phyloP scores from a whole-genome alignment of 2,329 filamentous ascomycete species.

The Chrysosporium queenslandicum region DNA sequence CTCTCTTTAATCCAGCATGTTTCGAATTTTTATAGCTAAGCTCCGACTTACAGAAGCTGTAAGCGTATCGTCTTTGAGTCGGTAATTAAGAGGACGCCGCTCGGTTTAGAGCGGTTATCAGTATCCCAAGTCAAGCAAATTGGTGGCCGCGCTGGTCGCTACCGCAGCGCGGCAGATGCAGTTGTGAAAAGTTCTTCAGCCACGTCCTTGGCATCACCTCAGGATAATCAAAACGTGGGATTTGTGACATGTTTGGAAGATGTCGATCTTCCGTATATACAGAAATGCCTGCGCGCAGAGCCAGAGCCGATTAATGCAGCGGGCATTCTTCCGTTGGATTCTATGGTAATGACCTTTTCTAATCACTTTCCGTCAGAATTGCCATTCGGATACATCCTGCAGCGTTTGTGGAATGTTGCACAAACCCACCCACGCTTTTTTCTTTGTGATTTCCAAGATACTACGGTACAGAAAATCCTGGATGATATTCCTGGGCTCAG shows the following conservation, averaged over 20 bases:
- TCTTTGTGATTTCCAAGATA: slow-evolving; percentile 56
- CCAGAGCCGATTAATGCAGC: slow-evolving; percentile 59
- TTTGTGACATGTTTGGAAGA: slow-evolving; percentile 68
- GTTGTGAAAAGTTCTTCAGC: slow-evolving; percentile 17
- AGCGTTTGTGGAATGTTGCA: slow-evolving; percentile 61
- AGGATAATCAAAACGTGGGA: slow-evolving; percentile 44
- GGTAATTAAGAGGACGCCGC: slow-evolving; percentile 60
- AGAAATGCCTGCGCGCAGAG: slow-evolving; percentile 52
- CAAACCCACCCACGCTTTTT: slow-evolving; percentile 57
- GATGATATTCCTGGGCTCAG: slow-evolving; percentile 58
- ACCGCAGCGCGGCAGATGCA: slow-evolving; percentile 55
- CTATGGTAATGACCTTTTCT: slow-evolving; percentile 64
- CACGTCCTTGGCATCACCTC: slow-evolving; percentile 3
- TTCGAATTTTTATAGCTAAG: slow-evolving; percentile 14
- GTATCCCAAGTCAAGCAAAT: slow-evolving; percentile 89
- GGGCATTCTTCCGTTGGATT: slow-evolving; percentile 61
- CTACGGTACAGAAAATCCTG: slow-evolving; percentile 58
- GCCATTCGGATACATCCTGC: slow-evolving; percentile 72
- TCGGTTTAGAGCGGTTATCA: slow-evolving; percentile 47
- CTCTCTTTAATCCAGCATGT: neutral
- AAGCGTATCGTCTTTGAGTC: slow-evolving; percentile 83
- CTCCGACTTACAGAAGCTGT: slow-evolving; percentile 46
- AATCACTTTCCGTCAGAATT: slow-evolving; percentile 71
- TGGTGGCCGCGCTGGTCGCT: slow-evolving; percentile 81
- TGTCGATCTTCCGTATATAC: slow-evolving; percentile 56